Evolutionary conservation across 1,139 yeast genomes (phyloP).

Genomic region (Neolecta irregularis): DNA sequence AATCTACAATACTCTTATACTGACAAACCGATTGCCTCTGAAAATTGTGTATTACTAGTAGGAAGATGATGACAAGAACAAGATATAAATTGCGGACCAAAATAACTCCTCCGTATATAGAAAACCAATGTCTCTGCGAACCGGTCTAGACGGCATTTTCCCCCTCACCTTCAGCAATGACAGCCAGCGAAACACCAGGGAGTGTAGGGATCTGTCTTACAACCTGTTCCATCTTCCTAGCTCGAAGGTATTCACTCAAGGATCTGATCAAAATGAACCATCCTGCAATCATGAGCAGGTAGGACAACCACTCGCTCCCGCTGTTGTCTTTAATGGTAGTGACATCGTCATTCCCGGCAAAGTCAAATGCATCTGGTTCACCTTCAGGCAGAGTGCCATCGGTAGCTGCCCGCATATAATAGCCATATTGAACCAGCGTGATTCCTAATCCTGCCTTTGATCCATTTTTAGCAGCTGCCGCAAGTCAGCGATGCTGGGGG

Average conservation of each 20-base stretch:
- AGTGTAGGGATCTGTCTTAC: slow-evolving; percentile 28
- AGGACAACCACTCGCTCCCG: slow-evolving; percentile 29
- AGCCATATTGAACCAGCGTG: slow-evolving; percentile 67
- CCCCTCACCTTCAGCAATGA: slow-evolving; percentile 9
- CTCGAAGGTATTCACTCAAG: slow-evolving; percentile 52
- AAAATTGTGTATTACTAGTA: no score
- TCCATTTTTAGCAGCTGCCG: slow-evolving; percentile 96
- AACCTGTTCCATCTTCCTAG: slow-evolving; percentile 57
- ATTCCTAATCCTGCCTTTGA: slow-evolving; percentile 85
- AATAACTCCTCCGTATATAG: neutral
- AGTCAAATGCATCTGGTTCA: slow-evolving; percentile 24
- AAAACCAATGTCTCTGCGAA: neutral
- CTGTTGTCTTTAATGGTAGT: slow-evolving; percentile 24
- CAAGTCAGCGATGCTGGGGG: no score
- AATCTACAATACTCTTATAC: no score
- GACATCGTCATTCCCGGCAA: slow-evolving; percentile 34
- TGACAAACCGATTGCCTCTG: no score
- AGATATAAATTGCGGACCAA: neutral
- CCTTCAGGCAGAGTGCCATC: slow-evolving; percentile 24
- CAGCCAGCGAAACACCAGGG: slow-evolving; percentile 10
- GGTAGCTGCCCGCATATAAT: slow-evolving; percentile 43
- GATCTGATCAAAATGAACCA: slow-evolving; percentile 50
- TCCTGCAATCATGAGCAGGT: slow-evolving; percentile 53
- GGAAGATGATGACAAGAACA: neutral
- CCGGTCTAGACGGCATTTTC: slow-evolving; percentile 1